A percentile compares a stretch with the other conserved stretches of the same genome.
phyloP scores from a whole-genome alignment of 2,329 filamentous ascomycete species.

The Chrysosporium queenslandicum region DNA sequence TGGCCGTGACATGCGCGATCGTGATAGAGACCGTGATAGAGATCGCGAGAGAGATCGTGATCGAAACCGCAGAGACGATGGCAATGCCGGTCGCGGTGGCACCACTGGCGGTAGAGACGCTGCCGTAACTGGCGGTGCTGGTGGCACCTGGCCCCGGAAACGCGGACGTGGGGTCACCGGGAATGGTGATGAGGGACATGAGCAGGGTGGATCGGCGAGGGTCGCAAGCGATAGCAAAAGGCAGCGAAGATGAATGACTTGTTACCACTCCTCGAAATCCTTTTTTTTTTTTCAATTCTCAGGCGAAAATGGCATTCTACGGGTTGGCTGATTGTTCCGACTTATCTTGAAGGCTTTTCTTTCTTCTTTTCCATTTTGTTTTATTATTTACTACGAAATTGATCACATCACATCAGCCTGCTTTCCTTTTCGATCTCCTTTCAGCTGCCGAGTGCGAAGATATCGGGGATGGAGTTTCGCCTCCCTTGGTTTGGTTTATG shows the following conservation, averaged over 20 bases:
- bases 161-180: constrained; percentile 13
- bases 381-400: background rate
- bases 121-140: background rate
- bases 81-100: constrained; percentile 1
- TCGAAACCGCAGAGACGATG: constrained; percentile 10
- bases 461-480: constrained; percentile 1
- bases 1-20: constrained; percentile 5
- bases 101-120: constrained; percentile 9
- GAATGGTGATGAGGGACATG: constrained; percentile 12
- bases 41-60: constrained; percentile 24
- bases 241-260: constrained; percentile 19
- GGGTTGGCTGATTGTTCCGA: background rate
- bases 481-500: background rate
- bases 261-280: background rate
- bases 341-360: background rate
- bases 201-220: constrained; percentile 12
- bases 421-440: background rate
- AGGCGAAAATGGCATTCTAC: background rate
- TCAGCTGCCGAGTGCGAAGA: background rate
- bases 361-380: background rate
- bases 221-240: constrained; percentile 19
- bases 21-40: constrained; percentile 22
- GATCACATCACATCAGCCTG: background rate
- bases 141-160: constrained; percentile 17
- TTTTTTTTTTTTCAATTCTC: no score